phyloP scores from a whole-genome alignment of 2,329 filamentous ascomycete species.

The Raffaelea ambrosiae region DNA sequence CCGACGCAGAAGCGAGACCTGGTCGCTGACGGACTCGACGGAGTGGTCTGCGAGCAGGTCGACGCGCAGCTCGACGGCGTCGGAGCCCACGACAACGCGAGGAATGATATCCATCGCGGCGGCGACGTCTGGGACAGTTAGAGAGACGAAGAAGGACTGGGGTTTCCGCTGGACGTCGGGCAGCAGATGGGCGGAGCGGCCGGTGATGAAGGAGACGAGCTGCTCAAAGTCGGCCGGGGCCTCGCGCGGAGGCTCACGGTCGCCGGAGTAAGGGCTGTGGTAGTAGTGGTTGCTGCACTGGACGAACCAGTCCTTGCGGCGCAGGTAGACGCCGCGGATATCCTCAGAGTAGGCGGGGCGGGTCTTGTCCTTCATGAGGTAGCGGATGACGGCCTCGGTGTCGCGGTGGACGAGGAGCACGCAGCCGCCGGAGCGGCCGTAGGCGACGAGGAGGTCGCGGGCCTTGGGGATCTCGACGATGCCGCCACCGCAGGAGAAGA shows the following conservation, averaged over 20 bases:
- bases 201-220: conserved; percentile 63
- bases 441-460: conserved; percentile 64
- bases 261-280: conserved; percentile 61
- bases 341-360: conserved; percentile 88
- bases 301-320: conserved; percentile 81
- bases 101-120: conserved; percentile 57
- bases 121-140: conserved; percentile 71
- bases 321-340: conserved; percentile 82
- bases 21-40: conserved; percentile 69
- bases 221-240: conserved; percentile 61
- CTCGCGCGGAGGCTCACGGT: conserved; percentile 24
- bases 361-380: conserved; percentile 79
- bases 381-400: conserved; percentile 80
- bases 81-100: conserved; percentile 70
- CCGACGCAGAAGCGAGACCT: conserved; percentile 71
- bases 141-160: conserved; percentile 84
- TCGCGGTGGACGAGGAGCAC: conserved; percentile 84
- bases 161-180: conserved; percentile 47
- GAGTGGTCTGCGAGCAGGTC: conserved; percentile 75
- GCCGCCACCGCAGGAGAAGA: conserved; percentile 91
- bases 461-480: conserved; percentile 81
- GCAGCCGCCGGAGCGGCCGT: conserved; percentile 66
- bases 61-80: conserved; percentile 90
- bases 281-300: conserved; percentile 94
- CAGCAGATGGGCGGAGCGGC: conserved; percentile 44